phyloP scores from a whole-genome alignment of 2,329 filamentous ascomycete genomes.

The Diaporthe eres region DNA sequence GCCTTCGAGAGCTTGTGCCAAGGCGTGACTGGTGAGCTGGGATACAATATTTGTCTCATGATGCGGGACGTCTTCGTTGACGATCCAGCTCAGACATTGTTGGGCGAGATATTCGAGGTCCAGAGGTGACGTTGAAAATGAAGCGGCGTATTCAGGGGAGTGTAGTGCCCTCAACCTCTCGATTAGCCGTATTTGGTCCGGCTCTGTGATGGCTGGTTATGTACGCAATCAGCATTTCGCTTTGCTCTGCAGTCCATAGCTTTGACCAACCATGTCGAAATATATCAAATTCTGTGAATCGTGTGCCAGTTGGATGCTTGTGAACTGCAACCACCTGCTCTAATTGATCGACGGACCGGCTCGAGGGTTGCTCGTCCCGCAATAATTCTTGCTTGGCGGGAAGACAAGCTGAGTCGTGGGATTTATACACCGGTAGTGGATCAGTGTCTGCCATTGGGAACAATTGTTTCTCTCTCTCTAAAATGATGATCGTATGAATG shows the following conservation, averaged over 20 bases:
- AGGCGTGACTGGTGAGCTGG: slow-evolving; percentile 13
- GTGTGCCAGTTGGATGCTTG: neutral
- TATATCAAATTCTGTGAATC: neutral
- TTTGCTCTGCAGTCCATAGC: neutral
- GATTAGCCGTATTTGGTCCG: neutral
- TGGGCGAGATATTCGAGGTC: slow-evolving; percentile 16
- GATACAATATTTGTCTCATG: slow-evolving; percentile 20
- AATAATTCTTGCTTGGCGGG: neutral
- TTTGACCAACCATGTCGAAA: slow-evolving; percentile 15
- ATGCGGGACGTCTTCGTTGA: neutral
- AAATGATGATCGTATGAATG: neutral
- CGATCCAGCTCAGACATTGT: slow-evolving; percentile 20
- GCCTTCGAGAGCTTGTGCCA: neutral
- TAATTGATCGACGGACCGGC: neutral
- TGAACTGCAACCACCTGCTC: neutral
- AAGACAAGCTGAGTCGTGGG: neutral
- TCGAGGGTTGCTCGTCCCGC: neutral
- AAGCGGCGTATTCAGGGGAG: neutral
- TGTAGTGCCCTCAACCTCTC: slow-evolving; percentile 18
- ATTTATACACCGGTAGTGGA: neutral
- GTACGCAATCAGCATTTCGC: neutral
- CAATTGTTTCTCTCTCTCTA: neutral
- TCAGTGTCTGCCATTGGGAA: neutral
- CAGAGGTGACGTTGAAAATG: neutral
- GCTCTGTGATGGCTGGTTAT: neutral